Conservation (phyloP, 2,329 filamentous ascomycete genomes). For the Venturia nashicola region DNA sequence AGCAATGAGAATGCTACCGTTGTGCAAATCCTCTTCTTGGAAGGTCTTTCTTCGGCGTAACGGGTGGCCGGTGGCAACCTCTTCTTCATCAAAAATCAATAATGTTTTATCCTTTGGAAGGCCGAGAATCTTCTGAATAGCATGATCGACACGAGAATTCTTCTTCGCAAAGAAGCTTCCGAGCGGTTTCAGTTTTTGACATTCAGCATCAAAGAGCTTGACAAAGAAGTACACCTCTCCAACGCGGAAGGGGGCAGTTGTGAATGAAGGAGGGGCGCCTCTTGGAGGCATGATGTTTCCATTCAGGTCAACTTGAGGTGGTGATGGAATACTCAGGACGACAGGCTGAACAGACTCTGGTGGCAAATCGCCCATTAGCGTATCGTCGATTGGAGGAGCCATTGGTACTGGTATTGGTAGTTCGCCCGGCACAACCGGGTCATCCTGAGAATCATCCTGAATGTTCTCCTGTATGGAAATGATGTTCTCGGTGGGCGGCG, state of each 20-base stretch:
- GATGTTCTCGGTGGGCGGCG: not conserved
- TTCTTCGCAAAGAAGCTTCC: constrained; percentile 22
- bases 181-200: constrained; percentile 20
- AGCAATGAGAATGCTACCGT: constrained; percentile 22
- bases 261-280: constrained; percentile 15
- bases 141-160: constrained; percentile 22
- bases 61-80: constrained; percentile 17
- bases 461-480: not conserved
- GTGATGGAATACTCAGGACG: not conserved
- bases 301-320: not conserved
- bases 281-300: constrained; percentile 1
- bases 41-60: constrained; percentile 22
- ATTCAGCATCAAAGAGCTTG: constrained; percentile 26
- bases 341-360: not conserved
- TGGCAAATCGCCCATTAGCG: constrained; percentile 23
- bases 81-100: constrained; percentile 39
- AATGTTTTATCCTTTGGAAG: constrained; percentile 23
- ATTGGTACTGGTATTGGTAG: constrained; percentile 13
- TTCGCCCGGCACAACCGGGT: constrained; percentile 11
- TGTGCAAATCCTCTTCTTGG: constrained; percentile 13
- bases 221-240: constrained; percentile 28
- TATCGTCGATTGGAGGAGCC: constrained; percentile 15
- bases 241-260: constrained; percentile 11
- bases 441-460: not conserved
- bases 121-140: constrained; percentile 19